Percentiles rank a stretch among this genome's conserved stretches.
phyloP scores from a whole-genome alignment of 225 moss, liverwort and hornwort genomes.

The Lunularia cruciata region DNA sequence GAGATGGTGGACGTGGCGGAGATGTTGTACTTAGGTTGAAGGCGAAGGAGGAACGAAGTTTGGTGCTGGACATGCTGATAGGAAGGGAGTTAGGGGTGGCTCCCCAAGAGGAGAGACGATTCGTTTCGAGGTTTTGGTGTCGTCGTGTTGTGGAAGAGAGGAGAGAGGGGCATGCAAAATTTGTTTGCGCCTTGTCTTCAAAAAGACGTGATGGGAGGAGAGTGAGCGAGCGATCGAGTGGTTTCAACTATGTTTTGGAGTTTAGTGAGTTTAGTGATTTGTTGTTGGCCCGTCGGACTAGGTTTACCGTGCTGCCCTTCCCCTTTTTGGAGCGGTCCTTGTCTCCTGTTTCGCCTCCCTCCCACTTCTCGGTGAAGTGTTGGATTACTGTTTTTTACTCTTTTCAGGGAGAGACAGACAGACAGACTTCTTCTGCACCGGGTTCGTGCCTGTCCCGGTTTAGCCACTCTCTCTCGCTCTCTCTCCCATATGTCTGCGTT shows the following conservation, averaged over 20 bases:
- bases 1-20: conserved; percentile 13
- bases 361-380: background rate
- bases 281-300: too few relatives aligned
- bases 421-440: background rate
- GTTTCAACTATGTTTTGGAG: conserved; percentile 5
- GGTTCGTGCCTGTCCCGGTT: background rate
- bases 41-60: too few relatives aligned
- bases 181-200: background rate
- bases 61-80: background rate
- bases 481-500: background rate
- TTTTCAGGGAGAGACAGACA: conserved; percentile 10
- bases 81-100: background rate
- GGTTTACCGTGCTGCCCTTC: background rate
- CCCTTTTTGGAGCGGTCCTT: background rate
- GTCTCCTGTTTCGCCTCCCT: conserved; percentile 4
- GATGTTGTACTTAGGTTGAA: background rate
- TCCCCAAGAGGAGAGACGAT: background rate
- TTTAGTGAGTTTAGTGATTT: background rate
- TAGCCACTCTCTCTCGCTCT: background rate
- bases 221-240: background rate
- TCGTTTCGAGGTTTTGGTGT: background rate
- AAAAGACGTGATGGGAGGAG: background rate
- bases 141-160: background rate
- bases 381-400: background rate
- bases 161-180: background rate